These are phyloP conservation scores for Colletotrichum sp. DNA, from an alignment of 2,329 filamentous ascomycete species.

Conservation along the genomic window DNA sequence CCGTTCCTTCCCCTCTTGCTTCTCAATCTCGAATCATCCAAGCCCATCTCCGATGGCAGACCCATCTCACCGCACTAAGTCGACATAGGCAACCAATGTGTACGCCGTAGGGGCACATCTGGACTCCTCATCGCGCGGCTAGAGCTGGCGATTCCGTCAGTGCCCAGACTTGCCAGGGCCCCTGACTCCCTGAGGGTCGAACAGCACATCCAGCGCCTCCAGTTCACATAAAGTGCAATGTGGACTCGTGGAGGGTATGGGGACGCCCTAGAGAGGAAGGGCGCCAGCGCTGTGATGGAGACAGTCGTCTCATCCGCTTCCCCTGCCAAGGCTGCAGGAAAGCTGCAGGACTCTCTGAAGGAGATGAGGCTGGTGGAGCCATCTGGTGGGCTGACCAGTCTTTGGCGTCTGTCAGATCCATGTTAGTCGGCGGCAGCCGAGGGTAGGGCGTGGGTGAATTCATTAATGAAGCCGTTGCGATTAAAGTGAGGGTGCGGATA, in stretches of 20 bases:
- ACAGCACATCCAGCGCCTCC: not conserved
- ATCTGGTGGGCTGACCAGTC: not conserved
- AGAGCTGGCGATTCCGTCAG: constrained; percentile 18
- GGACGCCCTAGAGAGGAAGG: not conserved
- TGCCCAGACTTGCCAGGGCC: not conserved
- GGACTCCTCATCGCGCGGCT: constrained; percentile 9
- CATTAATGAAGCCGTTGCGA: constrained; percentile 18
- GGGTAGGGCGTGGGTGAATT: not conserved
- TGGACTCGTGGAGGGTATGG: not conserved
- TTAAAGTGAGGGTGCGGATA: constrained; percentile 9
- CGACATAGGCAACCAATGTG: constrained; percentile 1
- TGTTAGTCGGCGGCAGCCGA: constrained; percentile 18
- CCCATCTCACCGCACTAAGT: constrained; percentile 13
- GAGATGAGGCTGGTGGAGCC: constrained; percentile 15
- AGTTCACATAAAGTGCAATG: not conserved
- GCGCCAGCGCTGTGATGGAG: not conserved
- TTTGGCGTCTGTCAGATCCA: not conserved
- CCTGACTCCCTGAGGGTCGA: not conserved
- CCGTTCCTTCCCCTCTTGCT: not conserved
- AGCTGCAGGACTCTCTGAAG: not conserved
- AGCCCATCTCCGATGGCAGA: constrained; percentile 12
- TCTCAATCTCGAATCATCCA: constrained; percentile 7
- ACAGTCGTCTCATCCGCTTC: constrained; percentile 10
- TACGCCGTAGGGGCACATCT: not conserved
- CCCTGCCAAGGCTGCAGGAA: constrained; percentile 16